A percentile compares a stretch with the other conserved stretches of the same genome.
Conservation (phyloP, 2,329 filamentous ascomycete genomes). For the Waltergamsia citrina region DNA sequence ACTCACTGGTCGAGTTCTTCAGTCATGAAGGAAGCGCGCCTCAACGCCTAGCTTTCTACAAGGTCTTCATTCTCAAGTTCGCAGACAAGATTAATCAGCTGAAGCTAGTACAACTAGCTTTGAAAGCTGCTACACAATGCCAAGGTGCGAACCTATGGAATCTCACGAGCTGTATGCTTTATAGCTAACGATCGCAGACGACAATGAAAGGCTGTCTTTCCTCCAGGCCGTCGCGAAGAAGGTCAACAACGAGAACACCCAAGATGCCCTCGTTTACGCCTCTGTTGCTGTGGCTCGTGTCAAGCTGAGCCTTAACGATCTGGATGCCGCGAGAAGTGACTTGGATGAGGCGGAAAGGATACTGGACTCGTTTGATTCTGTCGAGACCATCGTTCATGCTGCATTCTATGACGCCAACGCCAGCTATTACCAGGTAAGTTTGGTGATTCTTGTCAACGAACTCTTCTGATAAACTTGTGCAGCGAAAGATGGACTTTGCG, state of each 20-base stretch:
- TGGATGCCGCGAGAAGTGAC: constrained; percentile 77
- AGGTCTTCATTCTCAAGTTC: constrained; percentile 90
- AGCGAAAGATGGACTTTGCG: constrained; percentile 79
- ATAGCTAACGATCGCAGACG: constrained; percentile 50
- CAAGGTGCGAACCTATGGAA: constrained; percentile 41
- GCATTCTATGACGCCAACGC: constrained; percentile 94
- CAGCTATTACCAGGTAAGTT: constrained; percentile 72
- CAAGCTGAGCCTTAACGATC: constrained; percentile 70
- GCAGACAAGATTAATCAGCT: constrained; percentile 98
- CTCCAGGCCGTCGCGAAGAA: constrained; percentile 74
- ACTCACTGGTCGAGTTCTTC: constrained; percentile 83
- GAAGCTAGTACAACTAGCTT: constrained; percentile 84
- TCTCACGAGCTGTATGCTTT: background rate
- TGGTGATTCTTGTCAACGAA: background rate
- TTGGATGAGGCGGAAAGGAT: constrained; percentile 81
- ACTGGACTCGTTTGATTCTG: constrained; percentile 84
- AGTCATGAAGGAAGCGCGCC: constrained; percentile 68
- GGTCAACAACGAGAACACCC: constrained; percentile 84
- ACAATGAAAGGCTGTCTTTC: constrained; percentile 77
- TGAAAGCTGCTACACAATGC: constrained; percentile 81
- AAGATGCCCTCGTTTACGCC: constrained; percentile 93
- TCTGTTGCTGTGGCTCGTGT: constrained; percentile 82
- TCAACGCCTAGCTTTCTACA: constrained; percentile 85
- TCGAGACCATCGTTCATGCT: constrained; percentile 92
- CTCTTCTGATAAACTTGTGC: background rate